Base-by-base conservation (phyloP, 352 stramenopile genomes). In the Saprolegnia parasitica region DNA sequence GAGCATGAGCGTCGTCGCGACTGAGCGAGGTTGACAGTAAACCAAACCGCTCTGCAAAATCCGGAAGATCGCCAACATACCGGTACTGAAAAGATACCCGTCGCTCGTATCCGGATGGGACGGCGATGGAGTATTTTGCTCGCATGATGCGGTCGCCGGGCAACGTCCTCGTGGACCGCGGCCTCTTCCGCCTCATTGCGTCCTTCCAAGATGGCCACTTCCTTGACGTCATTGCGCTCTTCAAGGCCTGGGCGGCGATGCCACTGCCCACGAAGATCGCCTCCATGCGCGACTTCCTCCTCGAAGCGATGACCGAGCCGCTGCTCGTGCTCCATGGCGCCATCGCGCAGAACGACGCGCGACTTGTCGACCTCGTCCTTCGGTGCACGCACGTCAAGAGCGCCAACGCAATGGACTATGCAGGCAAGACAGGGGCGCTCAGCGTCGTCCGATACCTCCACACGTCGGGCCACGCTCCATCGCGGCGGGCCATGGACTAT, bases 381-480 rank as follows among this genome's bases (percentile, higher is more conserved):
- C 42, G 42, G 13, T 49, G 42, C 42, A 49, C 42, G 18, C 13
- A n/a, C 42, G 42, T n/a, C 42, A 49, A 49, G 18, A 49, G 42
- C 18, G 42, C 71, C 29, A 42, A 62, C 56, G 75, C 75, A 5
- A 80, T 83, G 73, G 77, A 83, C 62, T 67, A 64, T 8, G 77
- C 75, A 49, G 73, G 75, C 20, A 39, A 68, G 24, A 66, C 61
- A 13, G 77, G 75, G 8, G 74, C 74, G 63, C 24, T 81, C 13
- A 64, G 77, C 0, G 60, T 80, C 5, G 68, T 81, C 47, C 64
- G 23, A 0, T 79, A 77, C 61, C 54, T 81, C 32, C 76, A 81
- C 42, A n/a, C 42, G 3, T n/a, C 42, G 3, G 42, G 42, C 11
- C 42, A 49, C 18, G 42, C 13, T n/a, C 18, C 13, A 4, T 49